phyloP scores from a whole-genome alignment of 208 protist species.

The Crithidia acanthocephali region DNA sequence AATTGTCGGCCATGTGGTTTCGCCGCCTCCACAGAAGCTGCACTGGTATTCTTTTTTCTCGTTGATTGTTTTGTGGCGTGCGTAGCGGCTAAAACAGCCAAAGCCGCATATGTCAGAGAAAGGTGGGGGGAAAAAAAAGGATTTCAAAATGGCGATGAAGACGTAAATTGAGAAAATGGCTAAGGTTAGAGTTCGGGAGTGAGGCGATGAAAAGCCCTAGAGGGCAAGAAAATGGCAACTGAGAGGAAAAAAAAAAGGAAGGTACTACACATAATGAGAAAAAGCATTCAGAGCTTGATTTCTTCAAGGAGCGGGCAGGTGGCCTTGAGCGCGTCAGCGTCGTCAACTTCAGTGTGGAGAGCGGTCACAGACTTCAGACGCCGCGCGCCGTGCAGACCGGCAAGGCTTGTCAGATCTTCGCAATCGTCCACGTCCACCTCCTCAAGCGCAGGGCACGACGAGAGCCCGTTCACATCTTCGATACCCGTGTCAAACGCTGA shows the following conservation, averaged over 20 bases:
- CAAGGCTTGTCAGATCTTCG: neutral
- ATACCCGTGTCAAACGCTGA: slow-evolving; percentile 7
- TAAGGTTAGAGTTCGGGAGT: neutral
- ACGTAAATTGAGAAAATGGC: neutral
- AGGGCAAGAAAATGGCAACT: neutral
- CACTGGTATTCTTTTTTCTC: too few species aligned
- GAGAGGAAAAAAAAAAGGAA: neutral
- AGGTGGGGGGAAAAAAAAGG: neutral
- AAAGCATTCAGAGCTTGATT: neutral
- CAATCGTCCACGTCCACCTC: slow-evolving; percentile 9
- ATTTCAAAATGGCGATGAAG: neutral
- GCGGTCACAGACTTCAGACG: neutral
- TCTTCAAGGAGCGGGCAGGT: neutral
- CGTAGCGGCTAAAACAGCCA: neutral
- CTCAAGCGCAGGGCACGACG: slow-evolving; percentile 11
- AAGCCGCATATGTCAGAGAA: neutral
- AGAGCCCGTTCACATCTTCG: slow-evolving; percentile 3
- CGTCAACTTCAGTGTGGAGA: slow-evolving; percentile 10
- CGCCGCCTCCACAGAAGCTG: too few species aligned
- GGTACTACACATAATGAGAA: neutral
- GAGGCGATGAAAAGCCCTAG: neutral
- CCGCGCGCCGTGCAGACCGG: neutral
- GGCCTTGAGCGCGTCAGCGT: slow-evolving; percentile 1
- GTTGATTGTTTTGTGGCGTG: neutral
- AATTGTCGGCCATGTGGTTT: too few species aligned